Evolutionary conservation across 2,329 filamentous ascomycete species (phyloP).

Genomic region (Karstenula rhodostoma): DNA sequence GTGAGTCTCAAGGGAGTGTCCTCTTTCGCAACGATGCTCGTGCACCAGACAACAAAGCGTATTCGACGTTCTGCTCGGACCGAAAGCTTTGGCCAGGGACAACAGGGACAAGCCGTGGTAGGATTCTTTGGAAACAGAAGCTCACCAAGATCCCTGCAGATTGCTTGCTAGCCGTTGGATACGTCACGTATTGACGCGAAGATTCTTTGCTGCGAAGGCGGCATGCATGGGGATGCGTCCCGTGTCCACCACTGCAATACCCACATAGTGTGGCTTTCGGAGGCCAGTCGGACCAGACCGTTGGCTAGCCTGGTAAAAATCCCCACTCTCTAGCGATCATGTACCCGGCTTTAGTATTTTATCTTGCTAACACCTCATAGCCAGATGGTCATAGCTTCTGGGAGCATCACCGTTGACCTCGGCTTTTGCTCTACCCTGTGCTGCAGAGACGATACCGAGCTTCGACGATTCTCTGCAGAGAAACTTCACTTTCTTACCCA

Average conservation of each 20-base stretch:
- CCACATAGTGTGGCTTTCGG: slow-evolving; percentile 35
- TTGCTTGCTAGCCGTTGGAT: slow-evolving; percentile 10
- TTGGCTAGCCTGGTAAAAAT: slow-evolving; percentile 2
- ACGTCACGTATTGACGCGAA: slow-evolving; percentile 19
- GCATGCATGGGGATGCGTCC: background rate
- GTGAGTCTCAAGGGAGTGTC: background rate
- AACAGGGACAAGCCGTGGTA: slow-evolving; percentile 11
- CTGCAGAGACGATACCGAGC: slow-evolving; percentile 20
- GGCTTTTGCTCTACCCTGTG: slow-evolving; percentile 25
- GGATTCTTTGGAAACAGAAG: slow-evolving; percentile 8
- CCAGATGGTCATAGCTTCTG: slow-evolving; percentile 21
- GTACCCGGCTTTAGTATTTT: slow-evolving; percentile 22
- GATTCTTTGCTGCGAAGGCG: slow-evolving; percentile 11
- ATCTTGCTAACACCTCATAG: slow-evolving; percentile 37
- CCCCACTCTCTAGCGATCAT: slow-evolving; percentile 5
- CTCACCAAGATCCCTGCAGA: slow-evolving; percentile 9
- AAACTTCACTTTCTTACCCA: slow-evolving; percentile 5
- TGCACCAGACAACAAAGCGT: slow-evolving; percentile 4
- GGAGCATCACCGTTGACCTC: slow-evolving; percentile 32
- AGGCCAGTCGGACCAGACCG: slow-evolving; percentile 21
- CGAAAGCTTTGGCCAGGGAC: slow-evolving; percentile 14
- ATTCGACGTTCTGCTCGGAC: slow-evolving; percentile 7
- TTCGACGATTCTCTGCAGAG: slow-evolving; percentile 17
- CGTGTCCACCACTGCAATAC: slow-evolving; percentile 24
- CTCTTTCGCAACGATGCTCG: slow-evolving; percentile 2